phyloP scores from a whole-genome alignment of 441 rosid species.

The Adansonia gregorii region DNA sequence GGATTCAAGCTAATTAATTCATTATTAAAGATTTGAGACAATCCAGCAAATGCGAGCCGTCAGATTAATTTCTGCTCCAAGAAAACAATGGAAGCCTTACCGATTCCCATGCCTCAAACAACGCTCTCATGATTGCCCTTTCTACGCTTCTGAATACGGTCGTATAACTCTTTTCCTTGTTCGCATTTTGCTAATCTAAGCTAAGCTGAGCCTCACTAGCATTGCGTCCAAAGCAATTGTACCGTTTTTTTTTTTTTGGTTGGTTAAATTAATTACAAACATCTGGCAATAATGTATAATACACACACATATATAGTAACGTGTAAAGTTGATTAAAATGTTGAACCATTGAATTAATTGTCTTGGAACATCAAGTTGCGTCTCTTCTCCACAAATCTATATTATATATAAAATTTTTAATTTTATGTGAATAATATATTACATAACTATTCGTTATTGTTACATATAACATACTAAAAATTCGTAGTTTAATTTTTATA shows the following conservation, averaged over 20 bases:
- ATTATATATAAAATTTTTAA: neutral
- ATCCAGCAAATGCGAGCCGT: neutral
- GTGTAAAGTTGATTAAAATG: neutral
- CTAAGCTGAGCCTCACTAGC: neutral
- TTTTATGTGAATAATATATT: neutral
- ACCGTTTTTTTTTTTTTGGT: neutral
- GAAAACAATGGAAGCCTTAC: neutral
- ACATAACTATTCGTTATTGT: neutral
- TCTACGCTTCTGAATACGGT: neutral
- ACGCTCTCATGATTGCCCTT: neutral
- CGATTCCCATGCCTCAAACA: constrained; percentile 13
- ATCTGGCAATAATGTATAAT: neutral
- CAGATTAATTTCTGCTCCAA: neutral
- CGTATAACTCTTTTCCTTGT: neutral
- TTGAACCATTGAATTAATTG: neutral
- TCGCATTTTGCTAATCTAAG: neutral
- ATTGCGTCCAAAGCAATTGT: neutral
- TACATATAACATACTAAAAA: no score
- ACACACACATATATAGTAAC: no score
- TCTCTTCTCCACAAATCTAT: neutral
- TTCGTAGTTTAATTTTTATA: no score
- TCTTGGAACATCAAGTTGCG: neutral
- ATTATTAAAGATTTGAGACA: neutral
- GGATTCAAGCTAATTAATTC: constrained; percentile 9
- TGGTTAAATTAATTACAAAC: neutral